These are phyloP conservation scores for Diaporthe sp. DNA, from an alignment of 2,329 filamentous ascomycete species.

Conservation along the genomic window DNA sequence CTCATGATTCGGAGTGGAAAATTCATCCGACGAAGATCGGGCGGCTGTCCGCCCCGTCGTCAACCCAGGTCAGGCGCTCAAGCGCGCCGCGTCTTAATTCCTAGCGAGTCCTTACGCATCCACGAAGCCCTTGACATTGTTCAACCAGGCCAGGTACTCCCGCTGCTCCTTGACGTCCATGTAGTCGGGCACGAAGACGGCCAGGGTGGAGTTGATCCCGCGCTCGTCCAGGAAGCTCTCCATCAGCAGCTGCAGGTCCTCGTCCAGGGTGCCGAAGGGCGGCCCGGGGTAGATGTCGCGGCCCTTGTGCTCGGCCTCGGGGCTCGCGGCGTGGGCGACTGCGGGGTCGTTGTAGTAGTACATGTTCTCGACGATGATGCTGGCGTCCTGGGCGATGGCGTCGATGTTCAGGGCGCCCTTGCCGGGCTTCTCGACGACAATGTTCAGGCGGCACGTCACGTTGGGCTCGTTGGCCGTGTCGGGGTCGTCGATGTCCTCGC, in stretches of 20 bases:
- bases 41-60: too few relatives aligned
- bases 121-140: conserved; percentile 87
- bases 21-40: neutral
- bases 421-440: conserved; percentile 88
- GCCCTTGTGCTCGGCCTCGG: conserved; percentile 82
- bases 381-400: conserved; percentile 86
- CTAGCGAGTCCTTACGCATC: conserved; percentile 66
- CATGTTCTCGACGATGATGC: conserved; percentile 90
- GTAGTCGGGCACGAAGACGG: conserved; percentile 93
- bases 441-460: conserved; percentile 85
- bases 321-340: conserved; percentile 79
- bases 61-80: neutral
- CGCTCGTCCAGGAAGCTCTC: conserved; percentile 96
- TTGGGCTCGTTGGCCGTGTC: conserved; percentile 65
- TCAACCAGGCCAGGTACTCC: conserved; percentile 93
- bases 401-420: conserved; percentile 90
- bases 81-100: too few relatives aligned
- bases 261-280: conserved; percentile 92
- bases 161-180: conserved; percentile 98
- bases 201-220: conserved; percentile 87
- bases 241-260: conserved; percentile 92
- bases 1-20: conserved; percentile 21
- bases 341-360: conserved; percentile 86
- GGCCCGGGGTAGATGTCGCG: conserved; percentile 89
- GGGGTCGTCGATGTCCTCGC: conserved; percentile 66